A percentile compares a stretch with the other conserved stretches of the same genome.
Evolutionary conservation across 2,329 filamentous ascomycete species (phyloP).

Genomic region (Cladosporium sp.): DNA sequence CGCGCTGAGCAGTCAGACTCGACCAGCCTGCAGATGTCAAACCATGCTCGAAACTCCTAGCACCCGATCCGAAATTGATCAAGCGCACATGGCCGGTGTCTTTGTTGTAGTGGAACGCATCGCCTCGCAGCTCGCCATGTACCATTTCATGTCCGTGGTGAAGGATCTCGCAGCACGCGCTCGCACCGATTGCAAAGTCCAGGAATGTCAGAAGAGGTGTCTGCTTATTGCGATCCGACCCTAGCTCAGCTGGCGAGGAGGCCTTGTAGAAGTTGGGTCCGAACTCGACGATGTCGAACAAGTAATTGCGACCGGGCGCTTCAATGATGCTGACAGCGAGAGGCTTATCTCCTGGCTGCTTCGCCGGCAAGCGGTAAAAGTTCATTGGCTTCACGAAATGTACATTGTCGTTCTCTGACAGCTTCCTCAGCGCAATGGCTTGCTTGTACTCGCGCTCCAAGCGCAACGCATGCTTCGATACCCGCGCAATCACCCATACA

Average conservation of each 20-base stretch:
- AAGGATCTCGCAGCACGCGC: constrained; percentile 83
- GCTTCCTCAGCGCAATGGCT: constrained; percentile 55
- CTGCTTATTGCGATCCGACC: constrained; percentile 21
- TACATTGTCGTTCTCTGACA: constrained; percentile 57
- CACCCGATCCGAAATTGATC: constrained; percentile 81
- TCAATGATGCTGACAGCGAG: constrained; percentile 82
- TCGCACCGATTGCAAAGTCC: constrained; percentile 86
- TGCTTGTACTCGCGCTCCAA: constrained; percentile 87
- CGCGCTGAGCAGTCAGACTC: constrained; percentile 75
- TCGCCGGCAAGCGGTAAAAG: constrained; percentile 69
- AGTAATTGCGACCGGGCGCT: constrained; percentile 71
- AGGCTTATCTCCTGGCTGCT: constrained; percentile 68
- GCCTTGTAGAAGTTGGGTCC: constrained; percentile 61
- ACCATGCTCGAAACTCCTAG: constrained; percentile 87
- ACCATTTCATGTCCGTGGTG: constrained; percentile 85
- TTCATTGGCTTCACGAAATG: constrained; percentile 83
- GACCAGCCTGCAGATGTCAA: constrained; percentile 84
- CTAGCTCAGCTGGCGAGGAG: constrained; percentile 27
- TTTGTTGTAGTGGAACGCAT: constrained; percentile 84
- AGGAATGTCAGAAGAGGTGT: constrained; percentile 69
- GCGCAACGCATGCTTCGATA: constrained; percentile 79
- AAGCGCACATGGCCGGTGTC: constrained; percentile 74
- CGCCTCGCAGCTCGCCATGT: constrained; percentile 86
- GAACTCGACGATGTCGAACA: constrained; percentile 71
- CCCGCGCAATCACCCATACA: constrained; percentile 70